These are phyloP conservation scores for Taphrina populina DNA, from an alignment of 1,139 yeast species.

Conservation along the genomic window DNA sequence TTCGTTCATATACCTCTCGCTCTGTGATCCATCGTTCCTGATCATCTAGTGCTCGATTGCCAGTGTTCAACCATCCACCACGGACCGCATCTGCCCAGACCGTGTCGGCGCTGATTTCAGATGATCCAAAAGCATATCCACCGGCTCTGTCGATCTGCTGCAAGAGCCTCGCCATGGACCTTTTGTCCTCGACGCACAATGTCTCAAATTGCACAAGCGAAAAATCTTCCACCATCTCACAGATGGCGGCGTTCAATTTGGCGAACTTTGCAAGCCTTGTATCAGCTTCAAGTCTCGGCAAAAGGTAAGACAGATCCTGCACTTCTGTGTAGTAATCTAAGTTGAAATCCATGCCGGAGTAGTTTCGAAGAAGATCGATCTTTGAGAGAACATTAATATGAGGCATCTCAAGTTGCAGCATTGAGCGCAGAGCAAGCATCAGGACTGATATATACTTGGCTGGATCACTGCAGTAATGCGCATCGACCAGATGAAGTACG, in stretches of 20 bases:
- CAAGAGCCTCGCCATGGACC: conserved; percentile 77
- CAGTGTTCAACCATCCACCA: conserved; percentile 58
- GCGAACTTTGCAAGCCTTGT: conserved; percentile 60
- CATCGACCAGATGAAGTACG: conserved; percentile 83
- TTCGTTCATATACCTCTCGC: conserved; percentile 69
- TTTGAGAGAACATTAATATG: conserved; percentile 90
- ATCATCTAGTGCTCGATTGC: conserved; percentile 57
- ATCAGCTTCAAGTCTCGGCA: conserved; percentile 71
- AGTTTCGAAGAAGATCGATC: conserved; percentile 73
- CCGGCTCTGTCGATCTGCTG: conserved; percentile 81
- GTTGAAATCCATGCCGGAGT: conserved; percentile 56
- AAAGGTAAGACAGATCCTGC: conserved; percentile 69
- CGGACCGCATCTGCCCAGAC: conserved; percentile 95
- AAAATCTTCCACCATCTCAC: conserved; percentile 81
- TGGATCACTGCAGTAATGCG: conserved; percentile 80
- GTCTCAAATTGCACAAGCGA: conserved; percentile 87
- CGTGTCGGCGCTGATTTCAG: conserved; percentile 92
- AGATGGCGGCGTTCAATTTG: conserved; percentile 71
- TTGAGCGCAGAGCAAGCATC: conserved; percentile 77
- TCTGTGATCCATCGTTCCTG: conserved; percentile 96
- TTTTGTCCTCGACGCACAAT: conserved; percentile 81
- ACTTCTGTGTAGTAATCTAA: conserved; percentile 89
- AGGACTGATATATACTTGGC: conserved; percentile 87
- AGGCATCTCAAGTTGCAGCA: conserved; percentile 90
- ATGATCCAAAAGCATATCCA: conserved; percentile 88